These are phyloP conservation scores for Halophytophthora batemanensis DNA, from an alignment of 352 stramenopile species.

Conservation along the genomic window DNA sequence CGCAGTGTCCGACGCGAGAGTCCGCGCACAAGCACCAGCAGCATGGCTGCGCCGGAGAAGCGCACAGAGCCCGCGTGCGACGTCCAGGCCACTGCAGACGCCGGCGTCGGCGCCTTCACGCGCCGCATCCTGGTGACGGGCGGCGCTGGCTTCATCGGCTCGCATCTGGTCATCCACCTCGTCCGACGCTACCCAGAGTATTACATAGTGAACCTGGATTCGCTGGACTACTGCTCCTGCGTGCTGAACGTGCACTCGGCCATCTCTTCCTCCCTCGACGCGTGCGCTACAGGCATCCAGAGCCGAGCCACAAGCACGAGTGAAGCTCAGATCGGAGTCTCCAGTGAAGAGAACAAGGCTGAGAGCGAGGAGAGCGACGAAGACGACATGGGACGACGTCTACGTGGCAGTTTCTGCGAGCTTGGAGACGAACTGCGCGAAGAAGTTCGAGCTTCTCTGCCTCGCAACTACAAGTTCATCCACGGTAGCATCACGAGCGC, in stretches of 20 bases:
- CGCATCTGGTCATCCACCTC: slow-evolving; percentile 96
- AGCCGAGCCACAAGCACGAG: not conserved
- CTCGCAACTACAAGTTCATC: slow-evolving; percentile 94
- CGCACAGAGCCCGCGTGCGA: not conserved
- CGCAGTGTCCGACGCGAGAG: not conserved
- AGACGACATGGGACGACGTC: slow-evolving; percentile 32
- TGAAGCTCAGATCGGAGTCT: no score
- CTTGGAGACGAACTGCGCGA: slow-evolving; percentile 32
- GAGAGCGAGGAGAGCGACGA: slow-evolving; percentile 22
- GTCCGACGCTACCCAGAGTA: slow-evolving; percentile 96
- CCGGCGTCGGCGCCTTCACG: slow-evolving; percentile 16
- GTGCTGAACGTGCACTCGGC: slow-evolving; percentile 66
- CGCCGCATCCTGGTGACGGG: slow-evolving; percentile 97
- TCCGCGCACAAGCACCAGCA: not conserved
- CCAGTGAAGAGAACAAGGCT: slow-evolving; percentile 24
- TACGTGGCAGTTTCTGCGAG: slow-evolving; percentile 62
- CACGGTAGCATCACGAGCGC: slow-evolving; percentile 95
- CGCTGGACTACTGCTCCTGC: slow-evolving; percentile 81
- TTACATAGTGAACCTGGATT: slow-evolving; percentile 97
- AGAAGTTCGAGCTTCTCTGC: slow-evolving; percentile 25
- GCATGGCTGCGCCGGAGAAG: not conserved
- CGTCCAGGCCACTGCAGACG: no score
- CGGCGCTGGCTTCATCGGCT: slow-evolving; percentile 96
- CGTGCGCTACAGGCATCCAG: not conserved
- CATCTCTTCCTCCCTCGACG: slow-evolving; percentile 24